Evolutionary conservation across 257 asterid species (phyloP).

Genomic region (Solanum paucissectum): DNA sequence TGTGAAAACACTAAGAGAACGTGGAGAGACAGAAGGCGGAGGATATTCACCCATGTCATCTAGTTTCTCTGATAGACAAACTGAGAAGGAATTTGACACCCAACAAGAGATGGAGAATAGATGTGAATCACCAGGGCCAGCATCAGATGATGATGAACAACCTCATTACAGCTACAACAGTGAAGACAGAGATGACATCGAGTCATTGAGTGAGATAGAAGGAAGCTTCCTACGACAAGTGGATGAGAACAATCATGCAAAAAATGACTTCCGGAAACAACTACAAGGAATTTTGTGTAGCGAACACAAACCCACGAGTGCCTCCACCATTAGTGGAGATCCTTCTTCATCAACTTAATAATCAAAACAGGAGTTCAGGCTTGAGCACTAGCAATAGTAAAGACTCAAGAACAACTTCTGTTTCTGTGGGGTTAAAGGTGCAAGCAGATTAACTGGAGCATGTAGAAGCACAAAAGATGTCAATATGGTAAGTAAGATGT

Average conservation of each 20-base stretch:
- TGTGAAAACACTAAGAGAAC: slow-evolving; percentile 59
- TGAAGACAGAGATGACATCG: slow-evolving; percentile 48
- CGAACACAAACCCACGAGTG: slow-evolving; percentile 29
- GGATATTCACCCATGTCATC: slow-evolving; percentile 57
- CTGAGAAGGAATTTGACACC: slow-evolving; percentile 34
- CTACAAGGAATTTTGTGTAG: slow-evolving; percentile 61
- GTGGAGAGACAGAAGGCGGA: slow-evolving; percentile 42
- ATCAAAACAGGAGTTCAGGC: slow-evolving; percentile 38
- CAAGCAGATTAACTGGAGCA: not conserved
- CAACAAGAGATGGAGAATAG: slow-evolving; percentile 67
- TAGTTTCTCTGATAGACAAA: slow-evolving; percentile 36
- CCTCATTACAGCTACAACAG: slow-evolving; percentile 26
- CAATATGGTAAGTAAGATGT: not conserved
- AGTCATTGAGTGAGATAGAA: slow-evolving; percentile 75
- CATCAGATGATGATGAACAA: slow-evolving; percentile 33
- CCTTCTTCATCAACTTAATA: slow-evolving; percentile 27
- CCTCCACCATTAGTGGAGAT: slow-evolving; percentile 27
- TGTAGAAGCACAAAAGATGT: slow-evolving; percentile 7
- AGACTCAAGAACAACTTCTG: slow-evolving; percentile 34
- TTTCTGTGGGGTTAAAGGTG: slow-evolving; percentile 7
- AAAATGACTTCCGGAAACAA: slow-evolving; percentile 68
- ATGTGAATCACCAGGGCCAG: slow-evolving; percentile 46
- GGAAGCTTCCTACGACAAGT: slow-evolving; percentile 59
- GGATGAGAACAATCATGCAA: slow-evolving; percentile 55
- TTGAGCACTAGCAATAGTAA: slow-evolving; percentile 50